Evolutionary conservation across 1,284 basidiomycete genomes (phyloP), one percentile per base, ranked within the genome.

Genomic region (Calocybe gambosa): DNA sequence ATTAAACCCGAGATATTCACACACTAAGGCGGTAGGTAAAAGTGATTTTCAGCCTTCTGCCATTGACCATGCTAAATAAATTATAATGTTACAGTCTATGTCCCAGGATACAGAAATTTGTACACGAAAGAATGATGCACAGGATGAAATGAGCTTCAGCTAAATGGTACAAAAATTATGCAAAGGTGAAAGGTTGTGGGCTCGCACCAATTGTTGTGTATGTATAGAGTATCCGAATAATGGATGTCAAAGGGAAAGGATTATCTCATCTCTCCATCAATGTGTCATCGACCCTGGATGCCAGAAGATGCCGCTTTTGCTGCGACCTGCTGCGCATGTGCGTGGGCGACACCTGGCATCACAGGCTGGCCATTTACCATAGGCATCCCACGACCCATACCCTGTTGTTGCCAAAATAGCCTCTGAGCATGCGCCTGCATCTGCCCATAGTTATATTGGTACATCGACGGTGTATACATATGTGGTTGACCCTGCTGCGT

Each of bases 401-500:
- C 45, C 23, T 48, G 49, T 29, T 52, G 53, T 44, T 53, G 47
- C 39, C 45, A 43, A 20, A 46, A 50, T 34, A 46, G 44, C 34
- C 46, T 46, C 26, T 56, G 55, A 21, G 50, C 36, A 23, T 56
- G 55, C 19, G 49, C 46, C 18, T 57, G 61, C 5, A 51, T 50
- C 37, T 52, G 57, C 29, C 25, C 34, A 16, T 47, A 50, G 44
- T 50, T 46, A 51, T 51, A 52, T 21, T 37, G 13, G 39, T 56
- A 56, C 51, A 56, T 45, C 26, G 43, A 50, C 3, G 48, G 46
- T 19, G 46, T 42, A 42, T 47, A 42, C 29, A 50, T 46, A 25
- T 51, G 55, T 39, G 47, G 50, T 6, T 51, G 51, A 2, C 45
- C 55, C 18, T 46, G 49, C 26, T 46, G 56, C 42, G 34, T 49